Conservation (phyloP, 2,329 filamentous ascomycete species). For the Pseudocercospora crystallina region DNA sequence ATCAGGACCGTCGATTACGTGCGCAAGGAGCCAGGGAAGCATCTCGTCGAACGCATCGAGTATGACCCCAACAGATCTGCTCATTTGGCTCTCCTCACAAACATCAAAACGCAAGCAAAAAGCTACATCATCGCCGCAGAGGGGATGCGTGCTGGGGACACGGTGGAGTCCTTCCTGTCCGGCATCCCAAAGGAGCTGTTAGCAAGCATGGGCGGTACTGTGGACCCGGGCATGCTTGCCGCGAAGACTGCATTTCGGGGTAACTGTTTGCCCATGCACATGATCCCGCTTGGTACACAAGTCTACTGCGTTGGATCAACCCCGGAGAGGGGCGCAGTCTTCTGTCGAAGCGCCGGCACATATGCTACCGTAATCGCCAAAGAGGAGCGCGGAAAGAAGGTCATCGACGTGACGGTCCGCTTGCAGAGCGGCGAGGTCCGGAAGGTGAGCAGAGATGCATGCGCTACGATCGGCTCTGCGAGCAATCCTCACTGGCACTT, state of each 20-base stretch:
- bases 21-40: conserved; percentile 74
- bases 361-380: conserved; percentile 87
- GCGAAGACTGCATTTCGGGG: conserved; percentile 91
- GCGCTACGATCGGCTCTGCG: conserved; percentile 88
- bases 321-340: conserved; percentile 72
- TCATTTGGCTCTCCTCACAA: conserved; percentile 84
- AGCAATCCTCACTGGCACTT: conserved; percentile 94
- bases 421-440: conserved; percentile 92
- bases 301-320: conserved; percentile 85
- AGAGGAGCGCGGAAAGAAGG: conserved; percentile 70
- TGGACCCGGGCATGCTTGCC: conserved; percentile 94
- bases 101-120: conserved; percentile 70
- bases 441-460: conserved; percentile 85
- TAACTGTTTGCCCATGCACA: conserved; percentile 91
- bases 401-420: conserved; percentile 78
- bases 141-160: conserved; percentile 86
- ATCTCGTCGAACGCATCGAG: conserved; percentile 89
- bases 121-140: conserved; percentile 96
- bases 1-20: conserved; percentile 90
- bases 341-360: conserved; percentile 93
- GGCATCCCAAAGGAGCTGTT: conserved; percentile 87
- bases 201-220: conserved; percentile 84
- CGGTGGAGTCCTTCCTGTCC: conserved; percentile 85
- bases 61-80: conserved; percentile 92
- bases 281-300: conserved; percentile 92